Percentiles rank a stretch among this genome's conserved stretches.
Conservation (phyloP, 1,284 basidiomycete species). For the Golubevia pallescens region DNA sequence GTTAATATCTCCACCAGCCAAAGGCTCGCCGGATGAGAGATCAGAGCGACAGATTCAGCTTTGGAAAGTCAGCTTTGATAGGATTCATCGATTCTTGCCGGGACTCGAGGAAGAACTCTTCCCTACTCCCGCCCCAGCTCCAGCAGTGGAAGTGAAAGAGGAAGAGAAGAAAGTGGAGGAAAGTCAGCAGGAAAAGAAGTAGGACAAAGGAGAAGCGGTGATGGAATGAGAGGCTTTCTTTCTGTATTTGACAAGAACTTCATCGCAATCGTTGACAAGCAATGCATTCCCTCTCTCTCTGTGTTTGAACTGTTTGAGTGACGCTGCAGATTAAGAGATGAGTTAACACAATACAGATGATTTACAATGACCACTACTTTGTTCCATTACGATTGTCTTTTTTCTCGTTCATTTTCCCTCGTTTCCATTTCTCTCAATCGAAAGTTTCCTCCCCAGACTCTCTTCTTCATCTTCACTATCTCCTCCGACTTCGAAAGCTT, state of each 20-base stretch:
- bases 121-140: slow-evolving; percentile 5
- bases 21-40: neutral
- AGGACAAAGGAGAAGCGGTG: too few species aligned
- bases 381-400: too few species aligned
- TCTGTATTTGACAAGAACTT: too few species aligned
- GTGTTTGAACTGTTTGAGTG: too few species aligned
- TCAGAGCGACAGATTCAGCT: neutral
- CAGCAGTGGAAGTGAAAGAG: neutral
- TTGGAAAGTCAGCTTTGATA: neutral
- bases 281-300: too few species aligned
- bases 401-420: neutral
- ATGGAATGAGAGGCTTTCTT: too few species aligned
- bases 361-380: too few species aligned
- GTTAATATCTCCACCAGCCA: slow-evolving; percentile 19
- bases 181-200: too few species aligned
- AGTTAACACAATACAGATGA: too few species aligned
- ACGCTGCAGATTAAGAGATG: too few species aligned
- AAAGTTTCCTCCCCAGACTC: neutral
- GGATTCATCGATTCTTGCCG: slow-evolving; percentile 37
- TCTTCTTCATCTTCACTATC: neutral
- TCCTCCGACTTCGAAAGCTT: neutral
- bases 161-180: too few species aligned
- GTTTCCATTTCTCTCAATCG: neutral
- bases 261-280: too few species aligned
- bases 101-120: slow-evolving; percentile 41